Percentiles rank a stretch among this genome's conserved stretches.
Evolutionary conservation across 2,329 filamentous ascomycete genomes (phyloP).

Genomic region (Zarea fungicola): DNA sequence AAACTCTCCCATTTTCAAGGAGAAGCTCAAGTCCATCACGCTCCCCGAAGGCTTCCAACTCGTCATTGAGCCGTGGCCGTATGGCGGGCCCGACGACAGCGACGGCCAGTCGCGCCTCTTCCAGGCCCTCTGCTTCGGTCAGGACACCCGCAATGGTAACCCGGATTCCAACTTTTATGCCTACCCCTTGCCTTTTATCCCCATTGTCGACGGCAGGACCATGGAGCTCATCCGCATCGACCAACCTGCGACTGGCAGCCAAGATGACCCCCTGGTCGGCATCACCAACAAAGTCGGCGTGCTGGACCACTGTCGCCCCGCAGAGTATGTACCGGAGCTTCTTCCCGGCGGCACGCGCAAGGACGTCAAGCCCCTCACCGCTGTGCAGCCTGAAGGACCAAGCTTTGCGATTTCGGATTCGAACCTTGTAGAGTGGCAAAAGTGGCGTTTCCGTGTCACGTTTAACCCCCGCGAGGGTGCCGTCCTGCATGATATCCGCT

Average conservation of each 20-base stretch:
- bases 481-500: conserved; percentile 63
- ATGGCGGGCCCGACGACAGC: conserved; percentile 24
- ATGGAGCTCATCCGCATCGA: conserved; percentile 29
- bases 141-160: conserved; percentile 29
- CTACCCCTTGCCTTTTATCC: conserved; percentile 46
- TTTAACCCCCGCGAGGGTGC: conserved; percentile 67
- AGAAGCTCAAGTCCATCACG: conserved; percentile 24
- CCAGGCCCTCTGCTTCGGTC: conserved; percentile 29
- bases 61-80: conserved; percentile 30
- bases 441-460: conserved; percentile 63
- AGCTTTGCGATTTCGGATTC: conserved; percentile 37
- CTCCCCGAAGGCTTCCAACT: conserved; percentile 26
- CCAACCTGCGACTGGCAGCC: conserved; percentile 29
- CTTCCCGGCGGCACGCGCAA: conserved; percentile 36
- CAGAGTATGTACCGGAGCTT: conserved; percentile 39
- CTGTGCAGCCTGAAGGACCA: conserved; percentile 32
- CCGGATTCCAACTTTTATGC: conserved; percentile 51
- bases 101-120: conserved; percentile 28
- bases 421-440: conserved; percentile 50
- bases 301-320: conserved; percentile 26
- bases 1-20: conserved; percentile 26
- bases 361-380: conserved; percentile 54
- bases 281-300: conserved; percentile 16
- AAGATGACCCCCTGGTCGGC: conserved; percentile 20
- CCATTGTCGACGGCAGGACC: conserved; percentile 32